Percentiles rank a stretch among this genome's conserved stretches.
Conservation (phyloP, 768 basidiomycete genomes). For the Piloderma croceum region DNA sequence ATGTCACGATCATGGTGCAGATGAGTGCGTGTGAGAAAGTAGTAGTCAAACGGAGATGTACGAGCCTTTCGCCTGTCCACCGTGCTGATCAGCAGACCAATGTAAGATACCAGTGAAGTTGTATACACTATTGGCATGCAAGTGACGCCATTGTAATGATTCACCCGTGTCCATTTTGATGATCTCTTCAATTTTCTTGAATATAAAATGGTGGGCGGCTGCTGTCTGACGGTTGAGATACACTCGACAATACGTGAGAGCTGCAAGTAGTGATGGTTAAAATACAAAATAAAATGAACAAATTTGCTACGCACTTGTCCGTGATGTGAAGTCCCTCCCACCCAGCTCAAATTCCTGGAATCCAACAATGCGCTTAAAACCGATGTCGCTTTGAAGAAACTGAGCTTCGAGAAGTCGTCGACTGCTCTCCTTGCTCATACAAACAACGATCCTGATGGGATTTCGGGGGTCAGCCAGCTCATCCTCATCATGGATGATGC, state of each 20-base stretch:
- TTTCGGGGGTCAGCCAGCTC: neutral
- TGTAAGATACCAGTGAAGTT: conserved; percentile 12
- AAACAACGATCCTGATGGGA: conserved; percentile 18
- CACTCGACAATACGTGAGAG: conserved; percentile 15
- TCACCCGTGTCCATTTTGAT: conserved; percentile 18
- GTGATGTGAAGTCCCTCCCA: conserved; percentile 9
- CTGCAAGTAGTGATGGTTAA: conserved; percentile 10
- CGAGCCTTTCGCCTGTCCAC: conserved; percentile 17
- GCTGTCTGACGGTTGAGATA: conserved; percentile 18
- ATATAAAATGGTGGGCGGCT: conserved; percentile 14
- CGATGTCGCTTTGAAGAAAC: conserved; percentile 25
- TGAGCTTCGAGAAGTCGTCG: conserved; percentile 9
- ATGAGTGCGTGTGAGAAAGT: too few relatives aligned
- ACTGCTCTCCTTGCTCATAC: conserved; percentile 20
- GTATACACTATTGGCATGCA: conserved; percentile 10
- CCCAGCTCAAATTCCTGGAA: conserved; percentile 26
- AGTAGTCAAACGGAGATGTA: too few relatives aligned
- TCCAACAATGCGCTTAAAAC: conserved; percentile 21
- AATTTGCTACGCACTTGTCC: conserved; percentile 22
- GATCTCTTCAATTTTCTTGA: conserved; percentile 16
- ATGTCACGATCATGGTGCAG: too few relatives aligned
- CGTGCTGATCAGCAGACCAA: conserved; percentile 13
- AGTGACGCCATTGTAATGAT: conserved; percentile 16
- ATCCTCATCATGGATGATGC: conserved; percentile 1
- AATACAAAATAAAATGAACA: conserved; percentile 2